phyloP scores from a whole-genome alignment of 2,329 filamentous ascomycete genomes.

The Dryadomyces sulphureus region DNA sequence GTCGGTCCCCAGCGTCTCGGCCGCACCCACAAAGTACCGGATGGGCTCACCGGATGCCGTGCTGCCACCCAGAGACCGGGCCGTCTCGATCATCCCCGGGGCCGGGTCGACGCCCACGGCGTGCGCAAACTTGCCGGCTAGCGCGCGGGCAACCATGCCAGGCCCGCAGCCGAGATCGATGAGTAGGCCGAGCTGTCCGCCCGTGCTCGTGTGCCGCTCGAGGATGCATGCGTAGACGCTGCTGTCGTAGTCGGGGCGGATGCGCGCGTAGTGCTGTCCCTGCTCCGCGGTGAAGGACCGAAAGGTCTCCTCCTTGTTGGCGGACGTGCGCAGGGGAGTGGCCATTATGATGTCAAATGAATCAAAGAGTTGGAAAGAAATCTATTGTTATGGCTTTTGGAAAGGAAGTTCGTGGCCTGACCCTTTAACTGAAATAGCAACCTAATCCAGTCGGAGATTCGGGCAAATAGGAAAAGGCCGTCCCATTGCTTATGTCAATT shows the following conservation, averaged over 20 bases:
- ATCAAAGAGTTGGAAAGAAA: too few relatives aligned
- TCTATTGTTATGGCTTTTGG: too few relatives aligned
- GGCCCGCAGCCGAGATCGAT: constrained; percentile 45
- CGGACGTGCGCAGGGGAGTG: not conserved
- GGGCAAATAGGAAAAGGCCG: too few relatives aligned
- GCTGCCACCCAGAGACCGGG: constrained; percentile 16
- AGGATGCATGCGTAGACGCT: constrained; percentile 31
- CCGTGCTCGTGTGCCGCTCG: constrained; percentile 28
- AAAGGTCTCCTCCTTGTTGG: constrained; percentile 26
- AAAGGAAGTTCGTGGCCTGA: too few relatives aligned
- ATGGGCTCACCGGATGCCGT: constrained; percentile 19
- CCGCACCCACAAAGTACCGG: constrained; percentile 25
- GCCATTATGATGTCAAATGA: not conserved
- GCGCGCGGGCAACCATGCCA: constrained; percentile 29
- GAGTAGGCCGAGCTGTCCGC: constrained; percentile 25
- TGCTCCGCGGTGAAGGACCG: constrained; percentile 26
- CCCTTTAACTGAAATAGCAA: too few relatives aligned
- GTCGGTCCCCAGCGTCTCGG: constrained; percentile 24
- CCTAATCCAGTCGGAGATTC: too few relatives aligned
- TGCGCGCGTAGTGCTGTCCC: constrained; percentile 26
- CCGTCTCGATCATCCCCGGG: constrained; percentile 35
- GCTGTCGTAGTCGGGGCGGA: constrained; percentile 26
- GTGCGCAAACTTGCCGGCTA: constrained; percentile 29
- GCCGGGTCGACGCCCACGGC: constrained; percentile 36
- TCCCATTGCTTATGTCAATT: too few relatives aligned